Conservation (phyloP, 2,329 filamentous ascomycete genomes). For the Fusarium protoensiforme region DNA sequence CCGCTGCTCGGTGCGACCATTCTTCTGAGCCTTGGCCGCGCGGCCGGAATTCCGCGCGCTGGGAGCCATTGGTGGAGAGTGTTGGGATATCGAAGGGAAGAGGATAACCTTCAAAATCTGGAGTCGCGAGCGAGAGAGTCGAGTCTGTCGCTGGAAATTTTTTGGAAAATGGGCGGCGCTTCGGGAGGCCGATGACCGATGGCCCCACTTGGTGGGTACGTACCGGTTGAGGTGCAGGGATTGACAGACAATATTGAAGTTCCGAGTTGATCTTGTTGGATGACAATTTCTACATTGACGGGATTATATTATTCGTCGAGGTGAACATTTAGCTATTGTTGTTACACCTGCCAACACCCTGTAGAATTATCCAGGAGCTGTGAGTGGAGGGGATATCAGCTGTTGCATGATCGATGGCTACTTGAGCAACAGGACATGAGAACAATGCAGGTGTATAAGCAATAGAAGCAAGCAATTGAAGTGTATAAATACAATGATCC, state of each 20-base stretch:
- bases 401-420: background rate
- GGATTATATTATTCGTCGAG: background rate
- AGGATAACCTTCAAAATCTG: slow-evolving; percentile 19
- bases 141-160: slow-evolving; percentile 37
- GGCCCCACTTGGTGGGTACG: slow-evolving; percentile 9
- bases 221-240: background rate
- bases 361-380: fast-evolving
- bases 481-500: background rate
- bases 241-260: background rate
- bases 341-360: fast-evolving
- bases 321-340: background rate
- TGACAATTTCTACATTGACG: background rate
- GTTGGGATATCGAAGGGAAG: background rate
- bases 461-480: background rate
- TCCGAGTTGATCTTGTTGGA: background rate
- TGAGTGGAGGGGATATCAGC: background rate
- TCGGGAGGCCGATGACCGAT: slow-evolving; percentile 34
- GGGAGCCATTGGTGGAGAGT: slow-evolving; percentile 35
- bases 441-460: background rate
- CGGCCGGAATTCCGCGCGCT: slow-evolving; percentile 38
- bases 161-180: slow-evolving; percentile 38
- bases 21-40: slow-evolving; percentile 41
- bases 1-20: slow-evolving; percentile 47
- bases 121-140: slow-evolving; percentile 9
- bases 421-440: background rate